Evolutionary conservation across 306 rosid genomes (phyloP).

Genomic region (Quercus glauca): DNA sequence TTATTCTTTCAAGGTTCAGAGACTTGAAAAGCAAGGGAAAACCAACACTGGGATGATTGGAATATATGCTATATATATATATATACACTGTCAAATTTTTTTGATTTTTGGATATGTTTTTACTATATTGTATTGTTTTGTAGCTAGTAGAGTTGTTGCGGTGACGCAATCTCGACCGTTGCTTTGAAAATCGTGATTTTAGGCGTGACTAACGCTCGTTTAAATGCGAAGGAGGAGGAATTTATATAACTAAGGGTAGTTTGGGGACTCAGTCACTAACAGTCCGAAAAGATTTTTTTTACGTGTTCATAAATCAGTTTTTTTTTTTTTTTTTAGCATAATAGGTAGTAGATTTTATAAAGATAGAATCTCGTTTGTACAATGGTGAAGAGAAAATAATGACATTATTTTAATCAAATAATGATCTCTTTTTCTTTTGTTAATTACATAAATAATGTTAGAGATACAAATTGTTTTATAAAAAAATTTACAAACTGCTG

Average conservation of each 20-base stretch:
- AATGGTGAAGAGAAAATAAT: too few species aligned
- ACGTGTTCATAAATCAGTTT: too few species aligned
- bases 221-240: conserved; percentile 2
- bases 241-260: not conserved
- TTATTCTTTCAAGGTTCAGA: conserved; percentile 45
- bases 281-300: too few species aligned
- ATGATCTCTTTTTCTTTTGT: rapidly evolving
- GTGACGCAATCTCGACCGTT: conserved; percentile 37
- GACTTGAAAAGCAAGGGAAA: conserved; percentile 18
- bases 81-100: not conserved
- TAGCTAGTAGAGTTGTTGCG: not conserved
- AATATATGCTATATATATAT: conserved; percentile 65
- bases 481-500: rapidly evolving
- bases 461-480: rapidly evolving
- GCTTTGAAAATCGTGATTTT: conserved; percentile 34
- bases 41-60: conserved; percentile 40
- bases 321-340: too few species aligned
- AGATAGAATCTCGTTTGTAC: too few species aligned
- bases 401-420: too few species aligned
- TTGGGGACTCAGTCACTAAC: too few species aligned
- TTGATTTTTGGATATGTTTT: not conserved
- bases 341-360: too few species aligned
- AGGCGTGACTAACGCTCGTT: conserved; percentile 56
- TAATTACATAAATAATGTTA: too few species aligned
- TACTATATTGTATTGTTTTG: not conserved